Percentiles rank a stretch among this genome's conserved stretches.
Conservation (phyloP, 257 asterid genomes). For the Fraxinus quadrangulata region DNA sequence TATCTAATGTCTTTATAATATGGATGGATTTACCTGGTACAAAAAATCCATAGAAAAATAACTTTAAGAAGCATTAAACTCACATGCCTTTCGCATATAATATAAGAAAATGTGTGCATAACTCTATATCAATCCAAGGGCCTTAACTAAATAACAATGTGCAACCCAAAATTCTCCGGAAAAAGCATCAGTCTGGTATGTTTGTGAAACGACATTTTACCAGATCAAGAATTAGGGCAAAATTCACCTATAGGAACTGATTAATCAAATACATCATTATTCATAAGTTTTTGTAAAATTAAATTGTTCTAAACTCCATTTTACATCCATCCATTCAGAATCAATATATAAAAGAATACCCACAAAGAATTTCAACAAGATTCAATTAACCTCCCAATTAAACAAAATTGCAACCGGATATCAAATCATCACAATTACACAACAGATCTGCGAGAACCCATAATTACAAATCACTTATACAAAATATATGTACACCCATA, state of each 20-base stretch:
- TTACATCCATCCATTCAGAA: slow-evolving; percentile 14
- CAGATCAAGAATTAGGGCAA: slow-evolving; percentile 3
- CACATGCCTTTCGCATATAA: not conserved
- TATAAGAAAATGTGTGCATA: not conserved
- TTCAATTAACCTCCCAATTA: not conserved
- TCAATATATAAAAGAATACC: not conserved
- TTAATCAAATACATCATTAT: not conserved
- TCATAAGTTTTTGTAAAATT: not conserved
- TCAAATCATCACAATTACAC: not conserved
- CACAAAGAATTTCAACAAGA: not conserved
- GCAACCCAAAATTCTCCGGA: not conserved
- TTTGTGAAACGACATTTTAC: not conserved
- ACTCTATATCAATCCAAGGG: not conserved
- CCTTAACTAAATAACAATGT: not conserved
- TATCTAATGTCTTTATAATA: not conserved
- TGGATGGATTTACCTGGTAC: not conserved
- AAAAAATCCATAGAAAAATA: not conserved
- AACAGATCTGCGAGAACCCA: slow-evolving; percentile 7
- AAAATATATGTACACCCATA: not conserved
- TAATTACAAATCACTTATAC: not conserved
- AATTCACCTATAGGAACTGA: not conserved
- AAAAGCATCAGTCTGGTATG: not conserved
- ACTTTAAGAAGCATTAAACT: not conserved
- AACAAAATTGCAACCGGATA: not conserved
- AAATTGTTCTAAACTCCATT: not conserved